Percentiles rank a stretch among this genome's conserved stretches.
phyloP scores from a whole-genome alignment of 2,329 filamentous ascomycete genomes.

The Sporothrix inflata region DNA sequence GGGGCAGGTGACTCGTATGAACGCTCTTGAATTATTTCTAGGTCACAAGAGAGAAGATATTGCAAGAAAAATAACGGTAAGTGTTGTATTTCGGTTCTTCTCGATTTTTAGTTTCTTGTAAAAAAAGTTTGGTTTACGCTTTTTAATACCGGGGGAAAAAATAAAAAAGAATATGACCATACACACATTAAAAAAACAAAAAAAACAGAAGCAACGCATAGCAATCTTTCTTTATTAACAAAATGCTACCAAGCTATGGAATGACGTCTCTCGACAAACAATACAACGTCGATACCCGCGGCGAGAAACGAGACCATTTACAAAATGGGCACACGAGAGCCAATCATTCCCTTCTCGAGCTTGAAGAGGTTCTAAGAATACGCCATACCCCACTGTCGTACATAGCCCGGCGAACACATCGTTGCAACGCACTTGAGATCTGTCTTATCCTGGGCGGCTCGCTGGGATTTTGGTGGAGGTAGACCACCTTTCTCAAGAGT shows the following conservation, averaged over 20 bases:
- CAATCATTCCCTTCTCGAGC: constrained; percentile 1
- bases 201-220: no score
- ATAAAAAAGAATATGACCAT: no score
- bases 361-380: neutral
- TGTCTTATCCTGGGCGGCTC: neutral
- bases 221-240: no score
- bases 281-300: neutral
- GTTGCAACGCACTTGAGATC: neutral
- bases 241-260: neutral
- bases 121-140: no score
- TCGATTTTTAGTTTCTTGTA: no score
- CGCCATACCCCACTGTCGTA: neutral
- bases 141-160: no score
- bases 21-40: neutral
- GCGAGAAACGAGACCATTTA: neutral
- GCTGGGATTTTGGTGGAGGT: neutral
- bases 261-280: neutral
- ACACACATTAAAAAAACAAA: no score
- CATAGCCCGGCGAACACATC: neutral
- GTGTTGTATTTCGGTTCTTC: no score
- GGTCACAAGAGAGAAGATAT: no score
- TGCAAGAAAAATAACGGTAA: no score
- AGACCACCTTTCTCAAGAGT: neutral
- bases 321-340: constrained; percentile 8
- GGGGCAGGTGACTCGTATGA: neutral